phyloP scores from a whole-genome alignment of 78 protist genomes.

The Dictyostelium intermedium region DNA sequence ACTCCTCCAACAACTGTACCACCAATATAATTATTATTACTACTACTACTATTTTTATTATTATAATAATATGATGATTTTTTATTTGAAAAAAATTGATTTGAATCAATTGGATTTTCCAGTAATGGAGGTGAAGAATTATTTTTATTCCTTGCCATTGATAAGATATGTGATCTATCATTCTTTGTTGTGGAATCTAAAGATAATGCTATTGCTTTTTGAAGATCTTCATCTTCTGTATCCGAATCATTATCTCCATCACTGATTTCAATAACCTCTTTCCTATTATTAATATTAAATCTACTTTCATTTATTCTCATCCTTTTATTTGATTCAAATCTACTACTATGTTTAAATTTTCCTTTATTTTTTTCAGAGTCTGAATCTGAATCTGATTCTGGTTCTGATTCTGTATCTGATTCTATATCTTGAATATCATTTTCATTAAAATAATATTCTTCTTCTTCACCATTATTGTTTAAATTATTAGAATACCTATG shows the following conservation, averaged over 20 bases:
- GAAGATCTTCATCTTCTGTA: conserved; percentile 10
- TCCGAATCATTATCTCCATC: background rate
- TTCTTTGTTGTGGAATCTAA: background rate
- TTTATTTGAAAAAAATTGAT: background rate
- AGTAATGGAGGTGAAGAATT: background rate
- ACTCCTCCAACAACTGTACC: background rate
- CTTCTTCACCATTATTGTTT: background rate
- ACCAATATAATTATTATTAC: background rate
- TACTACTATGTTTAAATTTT: background rate
- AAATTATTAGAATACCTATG: background rate
- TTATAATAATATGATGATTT: background rate
- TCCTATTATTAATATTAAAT: background rate
- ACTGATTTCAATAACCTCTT: background rate
- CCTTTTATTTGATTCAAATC: background rate
- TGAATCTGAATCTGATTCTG: background rate
- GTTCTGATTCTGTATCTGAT: background rate
- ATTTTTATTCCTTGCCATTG: background rate
- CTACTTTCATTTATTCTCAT: background rate
- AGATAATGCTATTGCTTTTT: conserved; percentile 2
- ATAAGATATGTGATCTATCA: background rate
- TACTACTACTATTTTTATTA: background rate
- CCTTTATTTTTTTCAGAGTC: background rate
- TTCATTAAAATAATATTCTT: background rate
- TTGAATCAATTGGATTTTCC: background rate
- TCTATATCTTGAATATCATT: background rate